Base-by-base conservation (phyloP, 1,139 yeast species). In the Wickerhamomyces sp. region DNA sequence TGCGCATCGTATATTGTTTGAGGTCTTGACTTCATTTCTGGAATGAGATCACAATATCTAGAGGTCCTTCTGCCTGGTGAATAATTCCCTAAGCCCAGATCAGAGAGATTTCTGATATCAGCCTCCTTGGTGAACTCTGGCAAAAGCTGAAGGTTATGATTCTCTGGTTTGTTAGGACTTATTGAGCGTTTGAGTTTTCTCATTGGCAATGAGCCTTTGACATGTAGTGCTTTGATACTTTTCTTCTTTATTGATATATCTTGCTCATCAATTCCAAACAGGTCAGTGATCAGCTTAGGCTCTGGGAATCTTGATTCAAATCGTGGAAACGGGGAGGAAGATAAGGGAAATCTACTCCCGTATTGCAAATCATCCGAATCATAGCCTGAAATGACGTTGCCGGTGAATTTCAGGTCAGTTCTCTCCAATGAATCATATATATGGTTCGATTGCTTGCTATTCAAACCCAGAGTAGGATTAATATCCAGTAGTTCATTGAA, bases 251-350 rank as follows among this genome's bases (percentile, higher is more conserved):
- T 9, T 20, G 29, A 27, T 14, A 39, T 36, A 40, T 25, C 42
- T 5, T 12, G 15, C 13, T 36, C 45, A 15, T 49, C 52, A 17
- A 42, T 19, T 3, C 36, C 47, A 32, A 48, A 49, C n/a, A 45
- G 12, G 7, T 48, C 54, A 25, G 33, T 33, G 3, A 47, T 21
- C 8, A 49, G 46, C 19, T 33, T 43, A 3, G 50, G 46, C 5
- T 49, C 53, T 9, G 51, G 47, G 31, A 46, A 48, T 27, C 35
- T 44, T 2, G 45, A 39, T 10, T 45, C 48, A 25, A 47, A 42
- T 6, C 35, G 40, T 10, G 46, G 38, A 2, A 46, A 21, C 7
- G 43, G 46, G 7, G 51, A 44, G 15, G 44, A 42, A 3, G 46
- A 42, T 14, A 43, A 36, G 2, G 30, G n/a, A 8, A 28, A n/a